Conservation (phyloP, 805 yeast species). For the Ogataea corticis region DNA sequence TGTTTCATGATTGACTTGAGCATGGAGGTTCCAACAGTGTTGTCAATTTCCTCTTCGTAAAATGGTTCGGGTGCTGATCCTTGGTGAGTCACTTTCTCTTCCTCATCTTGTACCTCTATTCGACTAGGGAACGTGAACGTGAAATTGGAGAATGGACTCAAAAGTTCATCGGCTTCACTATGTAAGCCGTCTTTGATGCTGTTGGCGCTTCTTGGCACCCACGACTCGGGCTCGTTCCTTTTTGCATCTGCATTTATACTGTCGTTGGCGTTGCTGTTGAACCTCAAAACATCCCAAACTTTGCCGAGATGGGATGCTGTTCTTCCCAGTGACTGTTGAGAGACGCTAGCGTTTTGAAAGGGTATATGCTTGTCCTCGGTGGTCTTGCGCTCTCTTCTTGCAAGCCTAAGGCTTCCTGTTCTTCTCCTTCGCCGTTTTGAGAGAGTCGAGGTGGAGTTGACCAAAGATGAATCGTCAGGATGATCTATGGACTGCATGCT, state of each 20-base stretch:
- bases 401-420: slow-evolving; percentile 19
- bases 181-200: background rate
- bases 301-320: slow-evolving; percentile 10
- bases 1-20: slow-evolving; percentile 24
- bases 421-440: slow-evolving; percentile 17
- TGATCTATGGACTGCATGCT: slow-evolving; percentile 7
- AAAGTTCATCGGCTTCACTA: background rate
- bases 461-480: slow-evolving; percentile 14
- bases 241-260: too few relatives aligned
- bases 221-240: too few relatives aligned
- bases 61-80: too few relatives aligned
- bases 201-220: background rate
- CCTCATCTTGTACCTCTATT: background rate
- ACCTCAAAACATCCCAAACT: slow-evolving; percentile 15
- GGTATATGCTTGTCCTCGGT: slow-evolving; percentile 1
- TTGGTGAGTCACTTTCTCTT: background rate
- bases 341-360: background rate
- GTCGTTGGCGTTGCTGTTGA: slow-evolving; percentile 6
- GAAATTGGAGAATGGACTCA: slow-evolving; percentile 5
- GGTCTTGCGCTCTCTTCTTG: slow-evolving; percentile 3
- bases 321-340: slow-evolving; percentile 1
- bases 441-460: slow-evolving; percentile 17
- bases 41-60: slow-evolving; percentile 1
- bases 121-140: slow-evolving; percentile 9
- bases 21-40: slow-evolving; percentile 9